Base-by-base conservation (phyloP, 768 basidiomycete genomes). In the Amanita brunnescens region DNA sequence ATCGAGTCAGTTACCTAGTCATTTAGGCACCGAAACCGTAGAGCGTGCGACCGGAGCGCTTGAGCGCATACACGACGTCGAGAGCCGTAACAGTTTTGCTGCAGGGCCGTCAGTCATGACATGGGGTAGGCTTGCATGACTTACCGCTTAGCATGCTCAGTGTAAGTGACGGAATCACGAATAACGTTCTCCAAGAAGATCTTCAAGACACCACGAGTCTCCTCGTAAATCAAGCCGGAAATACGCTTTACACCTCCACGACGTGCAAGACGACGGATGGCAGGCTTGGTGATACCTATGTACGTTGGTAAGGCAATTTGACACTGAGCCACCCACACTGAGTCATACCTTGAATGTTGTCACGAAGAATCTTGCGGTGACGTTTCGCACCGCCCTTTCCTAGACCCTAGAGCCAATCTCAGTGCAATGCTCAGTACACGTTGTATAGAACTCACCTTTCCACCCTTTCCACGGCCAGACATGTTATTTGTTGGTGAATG, bases 91-190 rank as follows among this genome's bases (percentile, higher is more conserved):
- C 88, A 32, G 86, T 88, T 78, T 85, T 85, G 58, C 85, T 81
- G 55, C 39, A 10, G 16, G 48, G 32, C 9, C 10, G n/a, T 44
- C 5, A 38, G 35, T 23, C 14, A 46, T 6, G 21, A 41, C 8
- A 24, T 23, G 41, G 43, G 41, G 7, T 12, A 9, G 41, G 8
- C 2, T 4, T 24, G 12, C 18, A 32, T 14, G 35, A 32, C 63
- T 42, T 54, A 75, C 74, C 87, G 80, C 70, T 93, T 93, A 51
- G 91, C 89, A 75, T 93, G 91, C 70, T 92, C 90, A 56, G 90
- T 91, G 75, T 91, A 91, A 59, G 88, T 91, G 58, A 91, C 87
- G n/a, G 87, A 88, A 71, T 90, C 88, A 57, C 87, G 83, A 68
- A 91, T 90, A 65, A 91, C 79, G 60, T 80, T 81, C 68, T 79